Base-by-base conservation (phyloP, 306 rosid genomes). In the Biancaea sappan region DNA sequence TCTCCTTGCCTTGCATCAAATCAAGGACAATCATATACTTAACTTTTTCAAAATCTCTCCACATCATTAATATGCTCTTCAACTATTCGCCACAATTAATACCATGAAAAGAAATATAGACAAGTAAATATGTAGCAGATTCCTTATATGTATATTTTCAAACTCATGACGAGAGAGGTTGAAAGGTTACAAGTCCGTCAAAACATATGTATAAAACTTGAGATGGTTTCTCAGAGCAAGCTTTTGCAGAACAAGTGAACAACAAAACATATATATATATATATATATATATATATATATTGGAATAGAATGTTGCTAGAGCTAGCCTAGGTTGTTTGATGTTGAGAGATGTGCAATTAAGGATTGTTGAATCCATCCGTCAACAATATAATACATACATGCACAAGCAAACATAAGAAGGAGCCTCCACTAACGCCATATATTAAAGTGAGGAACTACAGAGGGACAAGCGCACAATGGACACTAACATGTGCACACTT, bases 401-500 rank as follows among this genome's bases (percentile, higher is more conserved):
- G 78, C 78, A 59, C 62, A 80, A 65, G 68, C 50, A 51, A 63
- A 81, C 73, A 68, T 28, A 2, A 29, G 16, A 77, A 75, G 59
- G 74, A 81, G 74, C 69, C 74, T 82, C 87, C 86, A 84, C 76
- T 82, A 73, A 56, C 41, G 16, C 48, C 75, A 53, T 72, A 46
- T 44, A 35, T 53, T 82, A 63, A 85, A 69, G 83, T 50, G 74
- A 80, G 69, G 68, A 73, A 66, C 58, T 69, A 79, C 59, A 63
- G 69, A 72, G 85, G 73, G 88, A 84, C 85, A 81, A 66, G 58
- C 79, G 82, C 77, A 76, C 79, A 64, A 74, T 75, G 87, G 78
- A 80, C 85, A 84, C 16, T 63, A 83, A 86, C 87, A 86, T 84
- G 87, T 86, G 91, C 77, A 65, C 56, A 52, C 72, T 38, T 61